These are phyloP conservation scores for Zoysia matrella DNA, from an alignment of 202 grass and related monocot genomes.

Conservation along the genomic window DNA sequence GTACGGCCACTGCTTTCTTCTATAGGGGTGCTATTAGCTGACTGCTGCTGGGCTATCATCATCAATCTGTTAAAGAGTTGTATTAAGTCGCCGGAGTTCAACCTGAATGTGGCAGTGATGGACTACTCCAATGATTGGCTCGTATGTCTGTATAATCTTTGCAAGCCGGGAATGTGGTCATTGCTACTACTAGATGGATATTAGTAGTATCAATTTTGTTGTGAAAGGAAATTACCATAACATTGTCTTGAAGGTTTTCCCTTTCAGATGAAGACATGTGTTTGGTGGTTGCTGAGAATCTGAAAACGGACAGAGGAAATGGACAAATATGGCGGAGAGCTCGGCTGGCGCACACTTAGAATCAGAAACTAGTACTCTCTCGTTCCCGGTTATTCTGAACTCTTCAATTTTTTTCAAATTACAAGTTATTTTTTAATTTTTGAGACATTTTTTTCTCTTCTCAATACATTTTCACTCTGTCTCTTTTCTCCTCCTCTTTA, in stretches of 20 bases:
- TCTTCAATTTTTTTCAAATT: too few species aligned
- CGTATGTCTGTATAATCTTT: neutral
- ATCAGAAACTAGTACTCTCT: neutral
- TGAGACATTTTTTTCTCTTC: too few species aligned
- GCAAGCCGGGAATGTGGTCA: neutral
- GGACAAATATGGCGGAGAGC: neutral
- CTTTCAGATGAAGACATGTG: neutral
- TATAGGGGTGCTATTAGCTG: too few species aligned
- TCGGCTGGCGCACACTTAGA: neutral
- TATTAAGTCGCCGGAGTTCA: too few species aligned
- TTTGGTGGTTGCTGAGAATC: neutral
- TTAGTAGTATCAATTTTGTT: neutral
- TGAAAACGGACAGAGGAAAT: constrained; percentile 7
- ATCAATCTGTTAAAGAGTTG: too few species aligned
- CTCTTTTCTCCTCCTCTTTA: too few species aligned
- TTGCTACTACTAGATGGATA: neutral
- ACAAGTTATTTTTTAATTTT: too few species aligned
- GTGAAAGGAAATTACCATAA: neutral
- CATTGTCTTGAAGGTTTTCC: neutral
- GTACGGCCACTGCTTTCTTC: too few species aligned
- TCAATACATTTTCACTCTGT: too few species aligned
- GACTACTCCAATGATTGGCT: neutral
- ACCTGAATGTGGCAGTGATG: neutral
- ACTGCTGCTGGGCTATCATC: too few species aligned
- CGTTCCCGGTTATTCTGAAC: too few species aligned